Conservation (phyloP, 2,329 filamentous ascomycete genomes). For the Xylariomycetidae sp. region DNA sequence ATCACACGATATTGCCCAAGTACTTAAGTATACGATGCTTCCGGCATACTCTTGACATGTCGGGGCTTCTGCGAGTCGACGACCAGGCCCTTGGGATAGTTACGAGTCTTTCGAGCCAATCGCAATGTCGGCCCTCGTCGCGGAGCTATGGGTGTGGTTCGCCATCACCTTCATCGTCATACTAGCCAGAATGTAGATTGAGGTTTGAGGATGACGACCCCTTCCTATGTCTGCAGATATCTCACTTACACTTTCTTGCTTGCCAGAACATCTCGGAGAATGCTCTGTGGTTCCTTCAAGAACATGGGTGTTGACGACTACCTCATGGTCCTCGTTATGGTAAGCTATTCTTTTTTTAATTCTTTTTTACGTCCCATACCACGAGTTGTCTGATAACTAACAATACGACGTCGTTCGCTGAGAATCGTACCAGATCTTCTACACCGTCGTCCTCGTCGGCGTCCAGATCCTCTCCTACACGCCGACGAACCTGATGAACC, state of each 20-base stretch:
- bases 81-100: too few relatives aligned
- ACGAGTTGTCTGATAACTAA: too few relatives aligned
- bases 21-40: too few relatives aligned
- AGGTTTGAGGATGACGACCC: too few relatives aligned
- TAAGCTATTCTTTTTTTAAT: constrained; percentile 30
- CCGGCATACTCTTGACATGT: too few relatives aligned
- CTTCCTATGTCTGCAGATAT: constrained; percentile 1
- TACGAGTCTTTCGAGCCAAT: too few relatives aligned
- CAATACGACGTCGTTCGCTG: too few relatives aligned
- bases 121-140: constrained; percentile 11
- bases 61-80: too few relatives aligned
- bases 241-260: neutral
- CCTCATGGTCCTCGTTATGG: constrained; percentile 48
- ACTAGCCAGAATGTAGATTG: constrained; percentile 34
- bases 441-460: constrained; percentile 49
- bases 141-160: constrained; percentile 30
- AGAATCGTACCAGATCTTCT: constrained; percentile 37
- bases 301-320: constrained; percentile 52
- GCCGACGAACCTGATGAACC: constrained; percentile 56
- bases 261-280: constrained; percentile 32
- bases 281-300: constrained; percentile 39
- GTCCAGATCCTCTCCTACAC: constrained; percentile 52
- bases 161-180: constrained; percentile 36
- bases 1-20: too few relatives aligned
- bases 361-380: neutral